Evolutionary conservation across 352 stramenopile genomes (phyloP).

Genomic region (Globisporangium paroecandrum): DNA sequence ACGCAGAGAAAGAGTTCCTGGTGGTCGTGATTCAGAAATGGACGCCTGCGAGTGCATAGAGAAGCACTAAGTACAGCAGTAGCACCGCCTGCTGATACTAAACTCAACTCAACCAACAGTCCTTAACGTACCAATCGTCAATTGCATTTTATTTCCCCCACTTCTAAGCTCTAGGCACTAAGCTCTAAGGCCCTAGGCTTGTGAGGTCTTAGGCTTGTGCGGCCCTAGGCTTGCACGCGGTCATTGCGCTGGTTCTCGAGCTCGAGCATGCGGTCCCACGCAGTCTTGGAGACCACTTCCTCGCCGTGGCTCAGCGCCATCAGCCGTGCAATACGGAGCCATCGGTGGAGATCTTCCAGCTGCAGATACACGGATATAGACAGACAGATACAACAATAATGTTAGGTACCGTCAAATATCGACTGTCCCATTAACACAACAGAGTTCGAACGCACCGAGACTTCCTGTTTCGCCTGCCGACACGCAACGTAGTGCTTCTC

Average conservation of each 20-base stretch:
- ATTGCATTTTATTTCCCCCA: neutral
- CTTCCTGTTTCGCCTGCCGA: constrained; percentile 62
- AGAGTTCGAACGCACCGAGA: constrained; percentile 43
- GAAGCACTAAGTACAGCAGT: neutral
- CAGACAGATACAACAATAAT: neutral
- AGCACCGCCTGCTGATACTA: neutral
- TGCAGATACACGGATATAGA: constrained; percentile 20
- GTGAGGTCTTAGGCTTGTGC: too few relatives aligned
- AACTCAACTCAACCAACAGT: neutral
- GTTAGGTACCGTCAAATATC: neutral
- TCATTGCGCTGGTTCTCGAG: constrained; percentile 46
- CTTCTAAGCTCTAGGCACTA: neutral
- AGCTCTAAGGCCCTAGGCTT: neutral
- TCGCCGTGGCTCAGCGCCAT: constrained; percentile 62
- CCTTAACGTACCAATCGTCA: neutral
- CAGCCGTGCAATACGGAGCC: constrained; percentile 68
- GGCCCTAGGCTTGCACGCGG: constrained; percentile 17
- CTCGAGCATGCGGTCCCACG: constrained; percentile 60
- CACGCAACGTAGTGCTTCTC: constrained; percentile 79
- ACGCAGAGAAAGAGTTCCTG: constrained; percentile 89
- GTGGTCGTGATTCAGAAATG: constrained; percentile 94
- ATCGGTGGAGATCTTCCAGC: constrained; percentile 76
- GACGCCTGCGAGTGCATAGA: constrained; percentile 47
- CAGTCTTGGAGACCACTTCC: constrained; percentile 36
- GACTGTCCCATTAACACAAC: too few relatives aligned